Conservation (phyloP, 306 rosid species). For the Citrullus mucosospermus region DNA sequence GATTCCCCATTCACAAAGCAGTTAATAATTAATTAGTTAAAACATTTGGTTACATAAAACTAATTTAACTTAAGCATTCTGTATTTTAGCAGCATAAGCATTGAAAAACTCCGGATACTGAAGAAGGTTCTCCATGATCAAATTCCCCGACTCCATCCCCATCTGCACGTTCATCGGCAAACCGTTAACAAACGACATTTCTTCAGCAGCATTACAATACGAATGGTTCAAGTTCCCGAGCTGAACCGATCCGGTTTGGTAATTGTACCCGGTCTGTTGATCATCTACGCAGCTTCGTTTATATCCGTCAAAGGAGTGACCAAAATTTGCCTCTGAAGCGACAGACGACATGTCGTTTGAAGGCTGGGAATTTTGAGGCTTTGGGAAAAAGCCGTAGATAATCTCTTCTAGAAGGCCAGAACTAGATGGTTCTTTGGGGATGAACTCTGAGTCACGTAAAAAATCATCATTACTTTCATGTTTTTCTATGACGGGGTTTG, state of each 20-base stretch:
- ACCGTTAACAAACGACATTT: slow-evolving; percentile 20
- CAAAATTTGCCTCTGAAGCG: not conserved
- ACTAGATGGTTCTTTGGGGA: slow-evolving; percentile 36
- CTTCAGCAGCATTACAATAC: not conserved
- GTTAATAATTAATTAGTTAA: not conserved
- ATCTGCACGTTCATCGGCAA: slow-evolving; percentile 4
- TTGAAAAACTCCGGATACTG: slow-evolving; percentile 41
- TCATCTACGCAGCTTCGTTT: not conserved
- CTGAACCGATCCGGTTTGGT: slow-evolving; percentile 11
- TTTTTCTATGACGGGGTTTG: not conserved
- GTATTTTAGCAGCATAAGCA: slow-evolving; percentile 37
- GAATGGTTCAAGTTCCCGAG: slow-evolving; percentile 12
- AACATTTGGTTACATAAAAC: not conserved
- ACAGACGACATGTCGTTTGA: not conserved
- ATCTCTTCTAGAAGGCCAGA: slow-evolving; percentile 75
- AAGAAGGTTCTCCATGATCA: slow-evolving; percentile 21
- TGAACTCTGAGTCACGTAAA: slow-evolving; percentile 22
- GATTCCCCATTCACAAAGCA: not conserved
- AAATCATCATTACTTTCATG: not conserved
- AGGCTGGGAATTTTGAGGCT: not conserved
- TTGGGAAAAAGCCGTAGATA: slow-evolving; percentile 42
- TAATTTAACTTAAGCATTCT: slow-evolving; percentile 22
- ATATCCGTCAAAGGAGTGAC: not conserved
- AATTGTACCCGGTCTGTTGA: not conserved
- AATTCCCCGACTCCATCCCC: slow-evolving; percentile 8